Evolutionary conservation across 164 flowering plant genomes (phyloP).

Genomic region (Macadamia integrifolia): DNA sequence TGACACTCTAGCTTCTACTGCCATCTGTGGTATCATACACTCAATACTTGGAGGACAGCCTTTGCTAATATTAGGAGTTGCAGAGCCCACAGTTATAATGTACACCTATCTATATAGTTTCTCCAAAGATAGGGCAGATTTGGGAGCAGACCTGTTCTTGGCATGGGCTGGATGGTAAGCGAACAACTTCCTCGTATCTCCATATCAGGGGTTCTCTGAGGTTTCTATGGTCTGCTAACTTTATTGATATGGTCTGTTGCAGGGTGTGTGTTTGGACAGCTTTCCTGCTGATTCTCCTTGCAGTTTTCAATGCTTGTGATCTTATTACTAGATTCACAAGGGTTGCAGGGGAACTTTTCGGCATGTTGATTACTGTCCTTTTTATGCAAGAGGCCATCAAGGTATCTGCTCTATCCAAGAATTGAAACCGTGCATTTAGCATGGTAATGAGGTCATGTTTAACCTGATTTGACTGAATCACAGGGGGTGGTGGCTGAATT

Average conservation of each 20-base stretch:
- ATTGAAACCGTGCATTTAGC: background rate
- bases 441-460: background rate
- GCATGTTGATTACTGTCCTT: slow-evolving; percentile 50
- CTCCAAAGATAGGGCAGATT: slow-evolving; percentile 25
- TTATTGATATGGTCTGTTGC: background rate
- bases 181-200: background rate
- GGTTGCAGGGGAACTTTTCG: slow-evolving; percentile 61
- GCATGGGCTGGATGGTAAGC: slow-evolving; percentile 67
- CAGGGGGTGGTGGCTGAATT: slow-evolving; percentile 55
- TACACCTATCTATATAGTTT: slow-evolving; percentile 50
- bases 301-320: slow-evolving; percentile 50
- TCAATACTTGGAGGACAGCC: slow-evolving; percentile 65
- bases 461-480: background rate
- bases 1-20: slow-evolving; percentile 57
- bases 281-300: slow-evolving; percentile 39
- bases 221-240: background rate
- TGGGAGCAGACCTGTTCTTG: slow-evolving; percentile 40
- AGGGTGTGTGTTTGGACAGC: slow-evolving; percentile 70
- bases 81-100: slow-evolving; percentile 72
- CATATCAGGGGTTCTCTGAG: background rate
- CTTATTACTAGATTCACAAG: slow-evolving; percentile 50
- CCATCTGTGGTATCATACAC: slow-evolving; percentile 61
- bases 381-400: slow-evolving; percentile 51
- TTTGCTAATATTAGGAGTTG: slow-evolving; percentile 52
- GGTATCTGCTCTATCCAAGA: slow-evolving; percentile 19